phyloP scores from a whole-genome alignment of 139 green algal species.

The Parachlorella kessleri region DNA sequence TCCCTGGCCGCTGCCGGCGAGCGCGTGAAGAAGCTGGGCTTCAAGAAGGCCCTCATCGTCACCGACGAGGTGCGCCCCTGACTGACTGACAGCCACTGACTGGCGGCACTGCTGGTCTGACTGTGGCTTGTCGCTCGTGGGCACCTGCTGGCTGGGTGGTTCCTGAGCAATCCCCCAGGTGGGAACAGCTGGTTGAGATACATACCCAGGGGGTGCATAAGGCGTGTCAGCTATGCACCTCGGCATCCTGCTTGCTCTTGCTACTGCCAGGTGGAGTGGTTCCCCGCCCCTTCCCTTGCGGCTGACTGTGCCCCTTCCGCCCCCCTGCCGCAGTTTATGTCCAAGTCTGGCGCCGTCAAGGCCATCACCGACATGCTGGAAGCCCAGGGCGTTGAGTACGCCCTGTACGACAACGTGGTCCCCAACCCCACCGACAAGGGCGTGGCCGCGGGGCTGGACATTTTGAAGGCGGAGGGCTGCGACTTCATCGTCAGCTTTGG shows the following conservation, averaged over 20 bases:
- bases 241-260: no score
- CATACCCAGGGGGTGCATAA: background rate
- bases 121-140: no score
- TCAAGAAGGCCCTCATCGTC: constrained; percentile 32
- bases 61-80: constrained; percentile 13
- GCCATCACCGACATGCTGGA: constrained; percentile 7
- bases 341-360: background rate
- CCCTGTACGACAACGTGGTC: constrained; percentile 6
- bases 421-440: constrained; percentile 25
- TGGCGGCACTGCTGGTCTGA: no score
- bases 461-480: constrained; percentile 6
- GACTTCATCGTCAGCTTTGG: constrained; percentile 35
- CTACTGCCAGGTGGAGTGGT: no score
- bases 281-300: no score
- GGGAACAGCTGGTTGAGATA: background rate
- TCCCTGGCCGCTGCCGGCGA: background rate
- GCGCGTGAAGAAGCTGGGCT: constrained; percentile 6
- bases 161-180: no score
- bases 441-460: constrained; percentile 3
- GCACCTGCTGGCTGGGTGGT: no score
- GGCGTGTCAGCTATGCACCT: no score
- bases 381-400: background rate
- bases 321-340: constrained; percentile 4
- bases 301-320: background rate
- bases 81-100: no score